A percentile compares a stretch with the other conserved stretches of the same genome.
These are phyloP conservation scores for Sarcodon aspratus DNA, from an alignment of 768 basidiomycete species.

Conservation along the genomic window DNA sequence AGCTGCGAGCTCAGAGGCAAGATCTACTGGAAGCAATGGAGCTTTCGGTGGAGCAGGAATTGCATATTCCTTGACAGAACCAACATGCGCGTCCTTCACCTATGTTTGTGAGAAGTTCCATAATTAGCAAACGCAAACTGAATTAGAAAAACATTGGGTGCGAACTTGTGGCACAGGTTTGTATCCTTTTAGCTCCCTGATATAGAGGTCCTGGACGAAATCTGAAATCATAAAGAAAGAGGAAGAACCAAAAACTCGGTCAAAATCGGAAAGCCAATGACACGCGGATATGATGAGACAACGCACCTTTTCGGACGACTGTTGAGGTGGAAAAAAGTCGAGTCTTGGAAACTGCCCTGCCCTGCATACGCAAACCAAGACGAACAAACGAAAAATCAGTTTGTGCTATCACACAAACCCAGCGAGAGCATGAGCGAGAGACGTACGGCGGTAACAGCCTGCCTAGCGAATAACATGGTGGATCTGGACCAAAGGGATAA, in stretches of 20 bases:
- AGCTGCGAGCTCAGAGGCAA: conserved; percentile 78
- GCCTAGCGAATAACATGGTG: conserved; percentile 54
- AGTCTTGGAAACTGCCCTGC: conserved; percentile 29
- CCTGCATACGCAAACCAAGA: conserved; percentile 21
- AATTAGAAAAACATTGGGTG: conserved; percentile 8
- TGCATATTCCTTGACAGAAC: conserved; percentile 73
- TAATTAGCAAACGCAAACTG: background rate
- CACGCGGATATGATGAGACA: conserved; percentile 9
- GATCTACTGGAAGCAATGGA: conserved; percentile 69
- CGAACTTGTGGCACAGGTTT: conserved; percentile 66
- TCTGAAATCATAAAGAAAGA: conserved; percentile 34
- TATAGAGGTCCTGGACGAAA: conserved; percentile 85
- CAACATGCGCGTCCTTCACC: conserved; percentile 88
- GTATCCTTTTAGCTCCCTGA: conserved; percentile 84
- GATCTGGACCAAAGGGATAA: conserved; percentile 26
- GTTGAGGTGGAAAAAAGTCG: conserved; percentile 50
- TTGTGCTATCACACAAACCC: background rate
- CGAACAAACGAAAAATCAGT: background rate
- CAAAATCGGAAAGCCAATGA: conserved; percentile 12
- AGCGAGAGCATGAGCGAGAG: conserved; percentile 3
- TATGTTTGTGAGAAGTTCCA: conserved; percentile 18
- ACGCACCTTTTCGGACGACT: conserved; percentile 53
- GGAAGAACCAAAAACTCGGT: conserved; percentile 3
- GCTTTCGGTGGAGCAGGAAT: conserved; percentile 63
- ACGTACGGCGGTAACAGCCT: conserved; percentile 40